Conservation (phyloP, 176 grass and related monocot genomes). For the Phragmites australis region DNA sequence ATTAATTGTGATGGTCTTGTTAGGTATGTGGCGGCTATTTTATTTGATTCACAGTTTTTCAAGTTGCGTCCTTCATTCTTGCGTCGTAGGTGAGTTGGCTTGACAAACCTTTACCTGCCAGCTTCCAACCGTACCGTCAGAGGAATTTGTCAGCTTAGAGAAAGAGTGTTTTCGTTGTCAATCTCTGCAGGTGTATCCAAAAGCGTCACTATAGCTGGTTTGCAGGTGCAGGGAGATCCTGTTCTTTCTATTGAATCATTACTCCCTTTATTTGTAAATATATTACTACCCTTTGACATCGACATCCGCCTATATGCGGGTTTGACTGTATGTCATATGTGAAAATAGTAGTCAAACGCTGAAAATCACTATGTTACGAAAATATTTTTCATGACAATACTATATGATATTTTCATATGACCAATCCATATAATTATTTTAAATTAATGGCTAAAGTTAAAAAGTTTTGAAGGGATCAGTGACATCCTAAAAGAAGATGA, state of each 20-base stretch:
- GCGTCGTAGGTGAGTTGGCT: slow-evolving; percentile 5
- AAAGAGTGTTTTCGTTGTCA: slow-evolving; percentile 3
- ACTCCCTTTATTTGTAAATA: too few relatives aligned
- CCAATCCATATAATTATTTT: too few relatives aligned
- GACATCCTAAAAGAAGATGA: too few relatives aligned
- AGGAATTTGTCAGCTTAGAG: not conserved
- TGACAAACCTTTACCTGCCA: not conserved
- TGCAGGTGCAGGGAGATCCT: not conserved
- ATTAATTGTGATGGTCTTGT: not conserved
- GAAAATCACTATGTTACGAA: too few relatives aligned
- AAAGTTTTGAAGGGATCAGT: too few relatives aligned
- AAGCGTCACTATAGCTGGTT: not conserved
- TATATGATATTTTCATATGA: too few relatives aligned
- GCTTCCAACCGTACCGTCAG: not conserved
- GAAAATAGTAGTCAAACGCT: too few relatives aligned
- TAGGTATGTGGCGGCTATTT: not conserved
- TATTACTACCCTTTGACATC: too few relatives aligned
- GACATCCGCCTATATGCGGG: too few relatives aligned
- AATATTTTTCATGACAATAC: too few relatives aligned
- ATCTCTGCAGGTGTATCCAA: not conserved
- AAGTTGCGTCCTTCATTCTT: not conserved
- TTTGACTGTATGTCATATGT: too few relatives aligned
- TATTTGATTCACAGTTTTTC: not conserved
- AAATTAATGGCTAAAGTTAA: too few relatives aligned
- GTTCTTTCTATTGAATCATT: not conserved